phyloP scores from a whole-genome alignment of 768 basidiomycete species.

The Podaxis rugospora region DNA sequence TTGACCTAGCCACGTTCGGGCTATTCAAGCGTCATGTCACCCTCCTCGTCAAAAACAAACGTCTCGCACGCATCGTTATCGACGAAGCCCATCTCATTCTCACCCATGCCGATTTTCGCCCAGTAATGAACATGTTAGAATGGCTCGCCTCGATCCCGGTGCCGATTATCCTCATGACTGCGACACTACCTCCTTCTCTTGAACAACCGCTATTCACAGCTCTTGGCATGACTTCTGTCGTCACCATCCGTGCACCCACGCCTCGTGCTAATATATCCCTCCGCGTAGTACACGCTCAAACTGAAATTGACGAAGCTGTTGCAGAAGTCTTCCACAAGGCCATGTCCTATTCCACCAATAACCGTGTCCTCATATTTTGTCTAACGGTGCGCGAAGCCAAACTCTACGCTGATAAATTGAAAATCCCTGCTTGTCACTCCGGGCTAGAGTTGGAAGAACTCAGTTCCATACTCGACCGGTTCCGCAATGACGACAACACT shows the following conservation, averaged over 20 bases:
- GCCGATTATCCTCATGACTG: conserved; percentile 13
- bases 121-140: conserved; percentile 9
- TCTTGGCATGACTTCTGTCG: neutral
- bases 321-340: neutral
- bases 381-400: neutral
- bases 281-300: neutral
- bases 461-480: neutral
- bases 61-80: conserved; percentile 11
- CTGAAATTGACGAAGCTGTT: neutral
- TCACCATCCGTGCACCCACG: neutral
- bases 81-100: conserved; percentile 16
- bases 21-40: neutral
- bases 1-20: neutral
- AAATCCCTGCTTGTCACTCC: neutral
- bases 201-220: neutral
- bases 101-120: conserved; percentile 10
- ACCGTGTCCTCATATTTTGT: neutral
- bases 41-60: neutral
- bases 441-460: neutral
- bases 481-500: neutral
- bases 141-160: conserved; percentile 11
- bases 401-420: neutral
- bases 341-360: neutral
- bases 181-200: conserved; percentile 12
- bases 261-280: neutral